phyloP scores from a whole-genome alignment of 495 filamentous ascomycete genomes.

The Staphylotrichum longicolle region DNA sequence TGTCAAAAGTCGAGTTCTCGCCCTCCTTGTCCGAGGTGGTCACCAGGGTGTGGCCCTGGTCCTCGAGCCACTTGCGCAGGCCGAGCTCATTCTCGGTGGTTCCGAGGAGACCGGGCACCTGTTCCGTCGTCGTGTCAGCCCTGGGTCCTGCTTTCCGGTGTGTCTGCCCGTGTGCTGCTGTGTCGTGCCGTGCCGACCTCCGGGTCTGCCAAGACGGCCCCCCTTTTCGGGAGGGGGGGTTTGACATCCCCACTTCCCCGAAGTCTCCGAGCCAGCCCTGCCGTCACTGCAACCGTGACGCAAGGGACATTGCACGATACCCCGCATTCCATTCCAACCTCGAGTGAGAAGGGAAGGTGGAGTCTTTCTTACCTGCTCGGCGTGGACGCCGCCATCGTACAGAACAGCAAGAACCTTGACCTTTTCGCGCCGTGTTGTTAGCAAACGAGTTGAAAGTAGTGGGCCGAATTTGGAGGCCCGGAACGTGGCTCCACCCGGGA shows the following conservation, averaged over 20 bases:
- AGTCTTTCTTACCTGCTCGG: conserved; percentile 45
- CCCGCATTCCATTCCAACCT: conserved; percentile 10
- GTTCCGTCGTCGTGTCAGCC: conserved; percentile 3
- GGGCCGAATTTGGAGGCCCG: neutral
- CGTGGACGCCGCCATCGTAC: conserved; percentile 55
- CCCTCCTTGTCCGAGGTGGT: conserved; percentile 97
- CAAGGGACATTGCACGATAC: conserved; percentile 1
- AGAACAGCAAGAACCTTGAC: conserved; percentile 57
- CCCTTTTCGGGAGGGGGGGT: too few relatives aligned
- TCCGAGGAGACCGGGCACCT: conserved; percentile 84
- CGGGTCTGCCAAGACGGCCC: too few relatives aligned
- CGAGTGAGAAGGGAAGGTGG: neutral
- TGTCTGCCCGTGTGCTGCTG: neutral
- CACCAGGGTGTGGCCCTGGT: conserved; percentile 89
- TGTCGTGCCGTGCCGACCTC: conserved; percentile 14
- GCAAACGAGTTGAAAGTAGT: conserved; percentile 31
- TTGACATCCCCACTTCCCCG: conserved; percentile 20
- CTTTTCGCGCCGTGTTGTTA: conserved; percentile 51
- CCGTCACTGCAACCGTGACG: conserved; percentile 2
- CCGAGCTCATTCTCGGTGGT: conserved; percentile 98
- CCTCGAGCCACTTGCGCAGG: conserved; percentile 93
- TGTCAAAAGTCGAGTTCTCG: conserved; percentile 87
- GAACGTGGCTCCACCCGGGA: neutral
- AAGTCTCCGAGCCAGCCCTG: conserved; percentile 3
- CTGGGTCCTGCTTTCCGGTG: neutral